These are phyloP conservation scores for Pseudohyphozyma bogoriensis DNA, from an alignment of 768 basidiomycete species.

Conservation along the genomic window DNA sequence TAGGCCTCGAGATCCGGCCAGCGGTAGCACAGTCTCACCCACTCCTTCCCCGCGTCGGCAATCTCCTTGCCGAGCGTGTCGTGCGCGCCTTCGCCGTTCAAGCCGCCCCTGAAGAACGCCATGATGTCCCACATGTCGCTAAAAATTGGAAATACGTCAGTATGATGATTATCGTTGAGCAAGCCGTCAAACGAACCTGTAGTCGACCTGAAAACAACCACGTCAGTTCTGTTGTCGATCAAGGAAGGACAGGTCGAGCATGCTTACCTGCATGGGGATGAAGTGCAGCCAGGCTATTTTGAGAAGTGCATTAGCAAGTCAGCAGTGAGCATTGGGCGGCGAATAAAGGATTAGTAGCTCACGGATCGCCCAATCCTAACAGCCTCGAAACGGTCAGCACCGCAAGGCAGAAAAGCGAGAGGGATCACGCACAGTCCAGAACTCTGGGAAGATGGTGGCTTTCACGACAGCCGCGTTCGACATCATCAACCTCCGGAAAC, in stretches of 20 bases:
- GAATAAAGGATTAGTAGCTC: no score
- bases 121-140: conserved; percentile 32
- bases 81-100: conserved; percentile 29
- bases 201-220: not conserved
- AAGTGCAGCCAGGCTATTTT: conserved; percentile 33
- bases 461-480: conserved; percentile 41
- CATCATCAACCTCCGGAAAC: conserved; percentile 32
- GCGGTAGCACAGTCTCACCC: conserved; percentile 27
- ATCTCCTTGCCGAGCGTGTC: conserved; percentile 31
- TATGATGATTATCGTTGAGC: no score
- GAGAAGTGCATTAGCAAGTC: no score
- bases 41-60: conserved; percentile 27
- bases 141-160: conserved; percentile 22
- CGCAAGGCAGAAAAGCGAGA: not conserved
- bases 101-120: conserved; percentile 31
- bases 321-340: no score
- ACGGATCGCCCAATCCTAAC: conserved; percentile 30
- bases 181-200: not conserved
- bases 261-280: conserved; percentile 30
- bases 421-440: conserved; percentile 24
- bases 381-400: not conserved
- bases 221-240: no score
- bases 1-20: conserved; percentile 32
- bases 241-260: not conserved
- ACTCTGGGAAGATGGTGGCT: conserved; percentile 36